Base-by-base conservation (phyloP, 2,329 filamentous ascomycete genomes). In the Paecilomyces dactylethromorphus region DNA sequence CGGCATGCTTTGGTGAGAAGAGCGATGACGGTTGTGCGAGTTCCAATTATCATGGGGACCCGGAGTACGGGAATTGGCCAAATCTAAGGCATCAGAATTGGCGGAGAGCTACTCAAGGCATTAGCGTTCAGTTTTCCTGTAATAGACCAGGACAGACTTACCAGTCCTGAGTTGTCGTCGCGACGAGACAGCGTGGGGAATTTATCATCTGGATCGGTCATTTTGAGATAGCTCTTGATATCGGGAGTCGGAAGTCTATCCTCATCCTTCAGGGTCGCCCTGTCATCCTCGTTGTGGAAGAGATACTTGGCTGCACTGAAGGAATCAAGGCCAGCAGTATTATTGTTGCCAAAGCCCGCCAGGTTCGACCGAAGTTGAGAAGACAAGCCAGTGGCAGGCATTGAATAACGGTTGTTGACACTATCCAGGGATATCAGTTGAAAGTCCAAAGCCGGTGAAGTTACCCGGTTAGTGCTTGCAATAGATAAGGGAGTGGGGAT, bases 231-330 rank as follows among this genome's bases (percentile, higher is more conserved):
- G 63, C 82, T 86, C 69, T 86, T 87, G 64, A 88, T 83, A 60
- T 89, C 86, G 53, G 86, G 83, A 55, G 85, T 87, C 29, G 84
- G 81, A 22, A 81, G 75, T 24, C 79, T 72, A 60, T 81, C 77
- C 35, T 79, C 70, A 49, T 82, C 77, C 58, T 79, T 80, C 58
- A 68, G 59, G 57, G 63, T 65, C 10, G 72, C 66, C 59, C 76
- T 73, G 59, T 92, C 87, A 60, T 92, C 91, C 69, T 92, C 89
- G 60, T 90, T 91, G 67, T 91, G 88, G 71, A 97, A 96, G 39
- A 96, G 81, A 69, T 95, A 96, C 58, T 89, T 87, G 26, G 91
- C 85, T 12, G 90, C 92, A 76, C 94, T 92, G 68, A 91, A 91
- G 65, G 90, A 88, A 62, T 94, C 92, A 59, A 96, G 79, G 45